Percentiles rank a stretch among this genome's conserved stretches.
phyloP scores from a whole-genome alignment of 805 yeast genomes.

The Candida fluviatilis region DNA sequence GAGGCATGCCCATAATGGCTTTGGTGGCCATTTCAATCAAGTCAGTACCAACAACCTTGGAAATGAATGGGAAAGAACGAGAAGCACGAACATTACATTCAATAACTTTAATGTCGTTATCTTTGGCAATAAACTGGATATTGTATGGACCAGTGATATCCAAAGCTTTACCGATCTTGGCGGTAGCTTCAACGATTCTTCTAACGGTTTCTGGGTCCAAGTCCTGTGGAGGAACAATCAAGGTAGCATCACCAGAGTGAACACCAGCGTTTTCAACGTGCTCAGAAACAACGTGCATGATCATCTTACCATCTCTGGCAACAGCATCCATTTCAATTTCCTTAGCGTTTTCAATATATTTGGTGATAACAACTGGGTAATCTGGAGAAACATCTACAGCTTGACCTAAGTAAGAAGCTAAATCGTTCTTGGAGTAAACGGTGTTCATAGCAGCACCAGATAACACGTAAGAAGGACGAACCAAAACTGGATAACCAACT shows the following conservation, averaged over 20 bases:
- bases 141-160: constrained; percentile 97
- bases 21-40: constrained; percentile 96
- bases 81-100: constrained; percentile 99
- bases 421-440: constrained; percentile 83
- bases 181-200: constrained; percentile 92
- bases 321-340: constrained; percentile 99
- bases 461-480: constrained; percentile 94
- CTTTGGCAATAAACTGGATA: constrained; percentile 94
- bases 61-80: constrained; percentile 98
- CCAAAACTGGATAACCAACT: constrained; percentile 91
- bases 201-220: constrained; percentile 86
- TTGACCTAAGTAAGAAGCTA: constrained; percentile 81
- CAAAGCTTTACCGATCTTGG: constrained; percentile 91
- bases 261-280: constrained; percentile 99
- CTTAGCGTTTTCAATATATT: constrained; percentile 93
- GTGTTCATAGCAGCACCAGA: constrained; percentile 99
- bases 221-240: constrained; percentile 96
- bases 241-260: constrained; percentile 98
- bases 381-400: constrained; percentile 98
- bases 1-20: constrained; percentile 86
- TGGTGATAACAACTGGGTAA: constrained; percentile 95
- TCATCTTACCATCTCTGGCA: constrained; percentile 88
- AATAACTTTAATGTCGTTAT: constrained; percentile 93
- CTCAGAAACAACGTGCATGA: constrained; percentile 97
- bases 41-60: constrained; percentile 95